phyloP scores from a whole-genome alignment of 345 rosid genomes.

The Cochlearia excelsa region DNA sequence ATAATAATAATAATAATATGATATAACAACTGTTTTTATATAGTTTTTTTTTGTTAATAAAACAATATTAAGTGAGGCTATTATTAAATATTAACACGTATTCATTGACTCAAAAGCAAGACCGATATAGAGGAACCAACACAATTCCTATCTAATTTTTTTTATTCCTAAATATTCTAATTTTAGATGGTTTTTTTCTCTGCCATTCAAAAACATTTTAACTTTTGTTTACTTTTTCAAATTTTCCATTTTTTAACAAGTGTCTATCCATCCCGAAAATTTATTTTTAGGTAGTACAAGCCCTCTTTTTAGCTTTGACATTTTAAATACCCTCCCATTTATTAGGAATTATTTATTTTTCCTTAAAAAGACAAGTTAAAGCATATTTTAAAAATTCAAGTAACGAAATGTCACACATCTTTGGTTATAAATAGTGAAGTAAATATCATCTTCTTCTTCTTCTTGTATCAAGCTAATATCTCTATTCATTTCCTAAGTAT shows the following conservation, averaged over 20 bases:
- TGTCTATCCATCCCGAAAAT: not conserved
- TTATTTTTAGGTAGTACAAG: slow-evolving; percentile 14
- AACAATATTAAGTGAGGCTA: no score
- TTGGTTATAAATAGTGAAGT: slow-evolving; percentile 21
- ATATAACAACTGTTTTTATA: no score
- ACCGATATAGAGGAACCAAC: no score
- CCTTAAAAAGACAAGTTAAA: slow-evolving; percentile 13
- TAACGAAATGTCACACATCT: slow-evolving; percentile 6
- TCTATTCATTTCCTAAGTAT: slow-evolving; percentile 13
- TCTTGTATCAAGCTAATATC: slow-evolving; percentile 10
- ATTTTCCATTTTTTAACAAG: not conserved
- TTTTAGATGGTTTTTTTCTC: not conserved
- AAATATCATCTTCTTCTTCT: slow-evolving; percentile 1
- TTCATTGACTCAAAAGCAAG: not conserved
- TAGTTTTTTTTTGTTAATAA: no score
- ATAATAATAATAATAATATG: no score
- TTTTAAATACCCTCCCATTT: not conserved
- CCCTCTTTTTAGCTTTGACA: not conserved
- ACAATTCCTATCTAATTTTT: no score
- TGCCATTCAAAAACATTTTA: not conserved
- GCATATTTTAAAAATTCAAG: slow-evolving; percentile 5
- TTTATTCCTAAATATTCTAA: not conserved
- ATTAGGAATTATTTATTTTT: not conserved
- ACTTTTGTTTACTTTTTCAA: not conserved
- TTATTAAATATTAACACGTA: not conserved